phyloP scores from a whole-genome alignment of 371 early-diverging fungal species.

The Paraphysoderma sedebokerense region DNA sequence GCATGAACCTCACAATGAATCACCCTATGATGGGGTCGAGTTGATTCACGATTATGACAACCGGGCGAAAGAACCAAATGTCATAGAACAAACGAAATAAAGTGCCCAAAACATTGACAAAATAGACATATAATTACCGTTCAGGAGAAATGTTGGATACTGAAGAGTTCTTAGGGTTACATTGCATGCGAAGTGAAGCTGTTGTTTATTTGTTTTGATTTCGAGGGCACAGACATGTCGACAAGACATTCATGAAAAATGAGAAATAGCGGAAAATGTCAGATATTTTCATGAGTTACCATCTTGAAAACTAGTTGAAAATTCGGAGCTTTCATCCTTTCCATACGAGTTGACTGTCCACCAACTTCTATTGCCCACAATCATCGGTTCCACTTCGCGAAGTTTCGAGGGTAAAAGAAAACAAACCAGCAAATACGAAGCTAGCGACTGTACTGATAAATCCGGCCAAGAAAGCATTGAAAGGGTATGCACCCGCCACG shows the following conservation, averaged over 20 bases:
- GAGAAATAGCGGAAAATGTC: not conserved
- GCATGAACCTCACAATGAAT: not conserved
- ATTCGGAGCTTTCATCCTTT: not conserved
- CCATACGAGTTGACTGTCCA: not conserved
- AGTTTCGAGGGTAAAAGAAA: not conserved
- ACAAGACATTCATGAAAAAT: not conserved
- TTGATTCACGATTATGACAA: not conserved
- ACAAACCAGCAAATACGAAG: conserved; percentile 79
- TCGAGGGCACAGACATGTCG: not conserved
- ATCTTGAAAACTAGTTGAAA: not conserved
- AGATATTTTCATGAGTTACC: not conserved
- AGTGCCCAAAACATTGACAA: not conserved
- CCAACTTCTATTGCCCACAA: conserved; percentile 10
- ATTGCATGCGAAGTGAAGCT: conserved; percentile 44
- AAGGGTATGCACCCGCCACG: conserved; percentile 81
- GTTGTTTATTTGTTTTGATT: conserved; percentile 7
- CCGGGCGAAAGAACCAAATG: not conserved
- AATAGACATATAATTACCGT: conserved; percentile 14
- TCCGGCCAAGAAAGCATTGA: conserved; percentile 89
- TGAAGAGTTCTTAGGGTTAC: conserved; percentile 40
- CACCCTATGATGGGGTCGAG: too few relatives aligned
- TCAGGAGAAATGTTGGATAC: conserved; percentile 34
- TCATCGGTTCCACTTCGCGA: not conserved
- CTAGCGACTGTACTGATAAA: conserved; percentile 81
- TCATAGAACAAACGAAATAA: not conserved